Percentiles rank a stretch among this genome's conserved stretches.
Evolutionary conservation across 1,139 yeast genomes (phyloP).

Genomic region (Yarrowia galli): DNA sequence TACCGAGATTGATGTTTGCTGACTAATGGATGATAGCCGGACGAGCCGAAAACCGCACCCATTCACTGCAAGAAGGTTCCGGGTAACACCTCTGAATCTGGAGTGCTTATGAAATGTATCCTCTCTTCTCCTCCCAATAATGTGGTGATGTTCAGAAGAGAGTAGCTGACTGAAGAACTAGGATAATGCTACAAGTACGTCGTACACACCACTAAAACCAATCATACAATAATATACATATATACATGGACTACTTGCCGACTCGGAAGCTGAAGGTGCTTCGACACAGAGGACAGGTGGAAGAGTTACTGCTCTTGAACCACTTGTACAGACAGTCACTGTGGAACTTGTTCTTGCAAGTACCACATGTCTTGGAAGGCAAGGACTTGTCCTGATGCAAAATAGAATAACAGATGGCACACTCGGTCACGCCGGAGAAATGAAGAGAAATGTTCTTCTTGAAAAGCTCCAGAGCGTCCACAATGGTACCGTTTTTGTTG

Average conservation of each 20-base stretch:
- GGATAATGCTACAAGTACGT: too few relatives aligned
- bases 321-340: constrained; percentile 97
- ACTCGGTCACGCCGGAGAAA: constrained; percentile 88
- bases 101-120: constrained; percentile 13
- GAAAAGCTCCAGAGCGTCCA: constrained; percentile 82
- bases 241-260: constrained; percentile 39
- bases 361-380: constrained; percentile 86
- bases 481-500: constrained; percentile 75
- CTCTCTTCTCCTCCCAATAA: constrained; percentile 10
- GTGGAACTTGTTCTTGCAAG: constrained; percentile 93
- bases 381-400: constrained; percentile 89
- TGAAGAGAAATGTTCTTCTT: constrained; percentile 81
- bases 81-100: background rate
- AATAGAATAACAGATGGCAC: constrained; percentile 94
- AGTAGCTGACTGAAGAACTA: too few relatives aligned
- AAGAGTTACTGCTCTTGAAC: constrained; percentile 93
- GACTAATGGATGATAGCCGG: background rate
- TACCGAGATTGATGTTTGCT: background rate
- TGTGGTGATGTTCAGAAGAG: constrained; percentile 16
- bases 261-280: constrained; percentile 58
- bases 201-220: too few relatives aligned
- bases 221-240: background rate
- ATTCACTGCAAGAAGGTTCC: background rate
- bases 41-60: background rate
- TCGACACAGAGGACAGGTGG: constrained; percentile 95